A percentile compares a stretch with the other conserved stretches of the same genome.
phyloP scores from a whole-genome alignment of 2,329 filamentous ascomycete genomes.

The Alternaria tenuissima region DNA sequence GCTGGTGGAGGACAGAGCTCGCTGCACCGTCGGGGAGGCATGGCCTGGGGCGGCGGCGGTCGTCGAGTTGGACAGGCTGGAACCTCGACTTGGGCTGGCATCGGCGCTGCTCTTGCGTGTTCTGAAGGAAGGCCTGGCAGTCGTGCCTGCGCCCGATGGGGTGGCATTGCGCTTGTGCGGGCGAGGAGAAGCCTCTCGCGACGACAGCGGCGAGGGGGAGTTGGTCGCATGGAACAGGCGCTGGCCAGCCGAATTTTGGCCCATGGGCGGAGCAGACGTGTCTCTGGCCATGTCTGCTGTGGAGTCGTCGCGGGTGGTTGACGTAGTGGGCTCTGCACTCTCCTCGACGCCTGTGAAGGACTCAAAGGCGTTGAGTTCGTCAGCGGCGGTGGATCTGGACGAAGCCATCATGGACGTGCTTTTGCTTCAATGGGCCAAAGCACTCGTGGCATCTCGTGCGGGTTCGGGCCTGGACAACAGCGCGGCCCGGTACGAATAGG shows the following conservation, averaged over 20 bases:
- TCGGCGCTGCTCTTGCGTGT: slow-evolving; percentile 58
- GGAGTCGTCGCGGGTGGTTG: slow-evolving; percentile 20
- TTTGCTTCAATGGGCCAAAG: slow-evolving; percentile 31
- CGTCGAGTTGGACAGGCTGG: slow-evolving; percentile 42
- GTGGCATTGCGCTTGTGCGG: slow-evolving; percentile 38
- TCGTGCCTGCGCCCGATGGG: slow-evolving; percentile 27
- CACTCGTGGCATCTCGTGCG: slow-evolving; percentile 44
- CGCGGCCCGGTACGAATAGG: slow-evolving; percentile 36
- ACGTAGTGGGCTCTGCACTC: slow-evolving; percentile 47
- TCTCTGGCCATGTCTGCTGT: slow-evolving; percentile 20
- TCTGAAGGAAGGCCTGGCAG: slow-evolving; percentile 40
- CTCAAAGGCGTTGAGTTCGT: slow-evolving; percentile 42
- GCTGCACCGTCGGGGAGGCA: slow-evolving; percentile 69
- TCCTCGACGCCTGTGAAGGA: slow-evolving; percentile 46
- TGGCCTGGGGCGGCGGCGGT: slow-evolving; percentile 56
- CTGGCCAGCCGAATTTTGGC: slow-evolving; percentile 34
- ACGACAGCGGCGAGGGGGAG: slow-evolving; percentile 53
- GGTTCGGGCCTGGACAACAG: slow-evolving; percentile 31
- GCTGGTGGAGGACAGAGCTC: slow-evolving; percentile 72
- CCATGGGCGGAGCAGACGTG: slow-evolving; percentile 27
- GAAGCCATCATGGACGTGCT: slow-evolving; percentile 31
- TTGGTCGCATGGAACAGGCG: slow-evolving; percentile 43
- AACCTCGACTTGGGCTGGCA: slow-evolving; percentile 51
- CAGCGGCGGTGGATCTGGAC: slow-evolving; percentile 12
- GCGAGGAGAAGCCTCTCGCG: slow-evolving; percentile 58